These are phyloP conservation scores for Macrolepiota dolichaula DNA, from an alignment of 768 basidiomycete species.

Conservation along the genomic window DNA sequence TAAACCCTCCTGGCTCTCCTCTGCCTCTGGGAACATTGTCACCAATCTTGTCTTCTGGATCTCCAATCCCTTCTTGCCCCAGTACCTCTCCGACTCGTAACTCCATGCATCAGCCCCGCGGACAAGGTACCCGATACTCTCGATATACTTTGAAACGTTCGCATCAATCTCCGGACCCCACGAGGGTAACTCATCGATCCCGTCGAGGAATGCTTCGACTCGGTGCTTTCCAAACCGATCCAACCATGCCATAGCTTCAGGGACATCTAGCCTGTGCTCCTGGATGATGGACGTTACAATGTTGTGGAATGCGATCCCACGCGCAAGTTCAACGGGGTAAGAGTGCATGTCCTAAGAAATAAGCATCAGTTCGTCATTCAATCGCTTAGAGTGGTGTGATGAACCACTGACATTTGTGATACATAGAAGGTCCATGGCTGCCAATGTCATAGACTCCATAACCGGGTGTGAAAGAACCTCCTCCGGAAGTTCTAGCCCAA, in stretches of 20 bases:
- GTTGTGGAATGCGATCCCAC: conserved; percentile 18
- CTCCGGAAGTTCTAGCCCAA: conserved; percentile 20
- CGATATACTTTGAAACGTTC: conserved; percentile 15
- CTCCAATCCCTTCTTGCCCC: conserved; percentile 17
- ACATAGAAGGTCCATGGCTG: conserved; percentile 15
- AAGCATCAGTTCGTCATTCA: background rate
- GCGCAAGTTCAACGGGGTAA: conserved; percentile 17
- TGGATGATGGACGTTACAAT: conserved; percentile 19
- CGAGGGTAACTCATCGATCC: conserved; percentile 11
- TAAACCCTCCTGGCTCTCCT: conserved; percentile 6
- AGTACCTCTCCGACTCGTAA: conserved; percentile 10
- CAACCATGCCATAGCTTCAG: conserved; percentile 17
- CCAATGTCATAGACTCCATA: conserved; percentile 12
- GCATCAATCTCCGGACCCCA: conserved; percentile 15
- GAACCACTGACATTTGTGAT: conserved; percentile 15
- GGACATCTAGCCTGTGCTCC: conserved; percentile 14
- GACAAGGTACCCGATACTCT: conserved; percentile 8
- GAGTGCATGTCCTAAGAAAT: conserved; percentile 20
- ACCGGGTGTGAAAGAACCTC: conserved; percentile 19
- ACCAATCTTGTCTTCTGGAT: conserved; percentile 19
- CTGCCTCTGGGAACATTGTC: conserved; percentile 14
- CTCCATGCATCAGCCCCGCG: conserved; percentile 15
- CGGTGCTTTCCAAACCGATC: conserved; percentile 4
- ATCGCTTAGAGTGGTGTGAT: background rate
- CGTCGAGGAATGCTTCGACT: conserved; percentile 9